Percentiles rank a stretch among this genome's conserved stretches.
These are phyloP conservation scores for Mycotypha africana DNA, from an alignment of 371 early-diverging fungal genomes.

Conservation along the genomic window DNA sequence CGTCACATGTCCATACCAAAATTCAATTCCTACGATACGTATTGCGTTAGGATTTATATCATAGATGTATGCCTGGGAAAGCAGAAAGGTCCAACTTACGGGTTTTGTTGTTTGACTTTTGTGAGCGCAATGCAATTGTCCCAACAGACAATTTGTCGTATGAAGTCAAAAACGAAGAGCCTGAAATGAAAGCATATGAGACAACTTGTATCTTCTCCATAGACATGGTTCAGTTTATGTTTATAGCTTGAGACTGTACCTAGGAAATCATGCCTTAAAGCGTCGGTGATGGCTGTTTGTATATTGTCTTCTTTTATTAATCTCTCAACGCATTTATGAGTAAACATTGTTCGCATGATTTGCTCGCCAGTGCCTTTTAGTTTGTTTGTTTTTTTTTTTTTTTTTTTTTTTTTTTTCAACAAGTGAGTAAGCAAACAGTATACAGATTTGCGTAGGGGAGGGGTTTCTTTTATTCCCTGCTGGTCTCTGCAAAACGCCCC, in stretches of 20 bases:
- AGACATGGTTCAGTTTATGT: too few relatives aligned
- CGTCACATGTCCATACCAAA: conserved; percentile 54
- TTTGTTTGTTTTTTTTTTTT: too few relatives aligned
- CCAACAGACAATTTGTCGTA: conserved; percentile 45
- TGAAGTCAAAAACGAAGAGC: conserved; percentile 30
- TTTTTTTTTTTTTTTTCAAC: too few relatives aligned
- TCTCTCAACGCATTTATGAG: conserved; percentile 43
- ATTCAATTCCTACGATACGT: conserved; percentile 46
- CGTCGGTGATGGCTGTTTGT: conserved; percentile 17
- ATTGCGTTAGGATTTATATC: too few relatives aligned
- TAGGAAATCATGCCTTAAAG: conserved; percentile 22
- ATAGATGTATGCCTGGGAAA: too few relatives aligned
- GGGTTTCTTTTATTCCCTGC: too few relatives aligned
- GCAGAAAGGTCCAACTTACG: neutral
- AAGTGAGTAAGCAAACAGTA: neutral
- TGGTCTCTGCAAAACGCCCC: too few relatives aligned
- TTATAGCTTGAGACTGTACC: conserved; percentile 11
- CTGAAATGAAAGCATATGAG: conserved; percentile 4
- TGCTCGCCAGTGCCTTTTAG: conserved; percentile 77
- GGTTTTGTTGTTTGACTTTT: conserved; percentile 11
- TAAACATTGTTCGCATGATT: conserved; percentile 67
- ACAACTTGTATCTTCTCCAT: too few relatives aligned
- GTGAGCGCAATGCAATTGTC: conserved; percentile 31
- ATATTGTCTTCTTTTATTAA: conserved; percentile 28
- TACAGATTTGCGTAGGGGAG: too few relatives aligned